Base-by-base conservation (phyloP, 441 rosid species). In the Jatropha multifida region DNA sequence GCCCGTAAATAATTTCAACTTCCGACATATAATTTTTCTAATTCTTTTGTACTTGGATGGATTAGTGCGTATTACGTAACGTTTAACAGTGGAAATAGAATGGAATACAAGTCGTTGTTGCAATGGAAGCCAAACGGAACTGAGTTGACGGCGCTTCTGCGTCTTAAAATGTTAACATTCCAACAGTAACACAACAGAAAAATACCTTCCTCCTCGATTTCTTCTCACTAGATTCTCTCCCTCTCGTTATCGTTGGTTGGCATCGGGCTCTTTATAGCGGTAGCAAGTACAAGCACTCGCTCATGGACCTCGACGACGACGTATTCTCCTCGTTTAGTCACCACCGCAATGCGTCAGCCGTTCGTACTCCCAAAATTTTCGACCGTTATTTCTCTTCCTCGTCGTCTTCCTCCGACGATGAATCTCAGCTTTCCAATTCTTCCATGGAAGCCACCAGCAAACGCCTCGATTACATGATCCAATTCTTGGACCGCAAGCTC, bases 381-480 rank as follows among this genome's bases (percentile, higher is more conserved):
- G 91, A 90, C 84, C 96, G 91, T 73, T 85, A 81, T 80, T 78
- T 90, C 2, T 85, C 83, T 69, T 83, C 89, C 55, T 81, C 89
- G 5, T 74, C 86, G 0, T 83, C 88, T 0, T 77, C 87, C 27
- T 81, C 89, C 11, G 90, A 74, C 32, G 93, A 87, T 2, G 93
- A 85, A 8, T 78, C 88, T 0, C 88, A 77, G 46, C 83, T 77
- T 74, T 77, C 77, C 65, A 67, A 72, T 64, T 77, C 86, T 63
- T 86, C 92, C 26, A 65, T 89, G 70, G 86, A 88, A 65, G 83
- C 90, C 77, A 86, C 92, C 68, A 79, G 80, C 81, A 87, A 83
- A 55, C 94, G 97, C 65, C 93, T 92, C 77, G 97, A 94, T 74
- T 86, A 83, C 90, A 94, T 91, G 97, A 88, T 92, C 79, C 92